Base-by-base conservation (phyloP, 345 rosid species). In the Salix dunnii region DNA sequence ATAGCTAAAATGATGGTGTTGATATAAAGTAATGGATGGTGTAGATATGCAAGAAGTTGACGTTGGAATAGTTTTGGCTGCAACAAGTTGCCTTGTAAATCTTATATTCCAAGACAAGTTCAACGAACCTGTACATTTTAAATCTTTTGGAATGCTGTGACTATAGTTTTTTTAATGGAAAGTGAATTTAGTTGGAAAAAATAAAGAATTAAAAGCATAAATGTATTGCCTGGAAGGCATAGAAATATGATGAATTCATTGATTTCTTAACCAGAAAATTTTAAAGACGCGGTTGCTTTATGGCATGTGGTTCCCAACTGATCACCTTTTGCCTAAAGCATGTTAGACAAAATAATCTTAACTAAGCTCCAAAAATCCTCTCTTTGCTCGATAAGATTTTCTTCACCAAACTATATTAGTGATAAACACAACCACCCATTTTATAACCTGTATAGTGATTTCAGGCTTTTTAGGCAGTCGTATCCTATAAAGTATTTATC, bases 331-430 rank as follows among this genome's bases (percentile, higher is more conserved):
- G 49, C 79, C 40, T 66, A 71, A 67, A 69, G 77, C 75, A 46
- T 70, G 73, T 70, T 49, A 70, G 70, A 65, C 23, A 74, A 43
- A 68, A 63, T 71, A 82, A 83, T 79, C 78, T 85, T 84, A 83
- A 74, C 92, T 12, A 77, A 79, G 67, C 76, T 89, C 96, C 82
- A 90, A 82, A 88, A 84, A 85, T 91, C 76, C 86, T 86, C 83
- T 76, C 93, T 84, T 76, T 79, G 90, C 96, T 89, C 96, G 79
- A 91, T 90, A 85, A 87, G 91, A 87, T 87, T 85, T 85, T 68
- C 70, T 43, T 23, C 65, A 70, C 27, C 28, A 28, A 60, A 69
- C 58, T 43, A 64, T 77, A 58, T 51, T 77, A 71, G 74, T 68
- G 53, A 75, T 31, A 49, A 65, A 58, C 75, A 13, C 31, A 51